Percentiles rank a stretch among this genome's conserved stretches.
phyloP scores from a whole-genome alignment of 345 rosid genomes.

The Rhodomyrtus tomentosa region DNA sequence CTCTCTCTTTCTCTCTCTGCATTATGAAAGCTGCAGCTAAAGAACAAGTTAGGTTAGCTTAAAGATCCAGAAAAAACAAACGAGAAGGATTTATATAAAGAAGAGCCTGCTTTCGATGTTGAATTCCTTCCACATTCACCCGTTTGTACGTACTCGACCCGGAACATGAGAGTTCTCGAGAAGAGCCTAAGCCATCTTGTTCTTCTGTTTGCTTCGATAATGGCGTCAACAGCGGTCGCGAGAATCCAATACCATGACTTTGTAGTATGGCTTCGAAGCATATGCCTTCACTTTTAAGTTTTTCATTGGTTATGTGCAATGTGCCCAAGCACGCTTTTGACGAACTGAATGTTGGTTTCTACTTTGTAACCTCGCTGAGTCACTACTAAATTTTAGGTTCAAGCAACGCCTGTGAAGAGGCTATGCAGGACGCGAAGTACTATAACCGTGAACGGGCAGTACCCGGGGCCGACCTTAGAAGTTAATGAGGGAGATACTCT shows the following conservation, averaged over 20 bases:
- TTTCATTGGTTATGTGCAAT: neutral
- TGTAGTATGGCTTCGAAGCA: slow-evolving; percentile 31
- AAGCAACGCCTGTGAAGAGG: slow-evolving; percentile 83
- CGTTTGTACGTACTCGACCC: neutral
- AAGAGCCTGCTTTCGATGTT: neutral
- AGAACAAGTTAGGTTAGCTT: neutral
- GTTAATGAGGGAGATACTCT: slow-evolving; percentile 60
- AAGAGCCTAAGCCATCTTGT: neutral
- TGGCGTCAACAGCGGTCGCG: slow-evolving; percentile 13
- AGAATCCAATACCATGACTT: slow-evolving; percentile 55
- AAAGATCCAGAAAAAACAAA: neutral
- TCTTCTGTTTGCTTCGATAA: slow-evolving; percentile 22
- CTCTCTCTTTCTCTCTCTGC: neutral
- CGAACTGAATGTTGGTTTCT: neutral
- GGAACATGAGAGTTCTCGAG: neutral
- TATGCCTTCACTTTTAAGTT: neutral
- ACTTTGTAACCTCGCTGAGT: neutral
- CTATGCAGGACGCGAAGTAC: slow-evolving; percentile 58
- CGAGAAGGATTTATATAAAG: neutral
- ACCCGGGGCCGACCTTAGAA: slow-evolving; percentile 83
- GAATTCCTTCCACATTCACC: neutral
- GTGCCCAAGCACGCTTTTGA: neutral
- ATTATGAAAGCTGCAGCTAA: neutral
- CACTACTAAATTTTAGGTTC: slow-evolving; percentile 26
- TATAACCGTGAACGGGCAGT: slow-evolving; percentile 84